Base-by-base conservation (phyloP, 2,329 filamentous ascomycete genomes). In the Verticillium alfalfae region DNA sequence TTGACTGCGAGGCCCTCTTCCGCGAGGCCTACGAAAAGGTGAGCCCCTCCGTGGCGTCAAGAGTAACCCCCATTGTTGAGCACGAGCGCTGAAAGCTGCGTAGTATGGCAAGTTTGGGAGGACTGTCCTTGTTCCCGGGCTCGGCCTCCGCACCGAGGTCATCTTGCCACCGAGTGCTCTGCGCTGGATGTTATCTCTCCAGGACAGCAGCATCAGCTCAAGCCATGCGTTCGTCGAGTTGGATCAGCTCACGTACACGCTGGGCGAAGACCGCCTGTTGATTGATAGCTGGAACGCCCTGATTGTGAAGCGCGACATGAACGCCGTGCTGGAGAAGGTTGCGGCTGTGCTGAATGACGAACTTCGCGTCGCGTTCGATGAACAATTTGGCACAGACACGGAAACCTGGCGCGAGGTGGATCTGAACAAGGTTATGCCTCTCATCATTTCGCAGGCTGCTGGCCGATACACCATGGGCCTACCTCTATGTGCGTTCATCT, bases 31-130 rank as follows among this genome's bases (percentile, higher is more conserved):
- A 73, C 13, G 64, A 72, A 37, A 64, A 71, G 1, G 72, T 73
- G 55, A 22, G 63, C 26, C 22, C 10, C 37, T 1, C 34, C 9
- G 3, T 12, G 12, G 60, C 3, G 12, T 37, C 9, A 18, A 5
- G 34, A 13, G 3, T 15, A 5, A 5, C 13, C n/a, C 26, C 26
- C 26, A 5, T 31, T 31, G 26, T 31, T 31, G 26, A 31, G 26
- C 26, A 5, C 26, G 49, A 3, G 15, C 13, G 18, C 7, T 34
- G 5, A 26, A 15, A 22, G 38, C 13, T 22, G 34, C 13, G 9
- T 34, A 81, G 76, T 80, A 79, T 62, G 68, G 70, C 31, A 80
- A 80, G 56, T 71, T 73, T 16, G 77, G 76, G n/a, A 71, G 71
- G 38, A 67, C 76, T 0, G 78, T 80, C 2, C 67, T 81, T 1